Percentiles rank a stretch among this genome's conserved stretches.
Conservation (phyloP, 441 rosid genomes). For the Populus trichocarpa region DNA sequence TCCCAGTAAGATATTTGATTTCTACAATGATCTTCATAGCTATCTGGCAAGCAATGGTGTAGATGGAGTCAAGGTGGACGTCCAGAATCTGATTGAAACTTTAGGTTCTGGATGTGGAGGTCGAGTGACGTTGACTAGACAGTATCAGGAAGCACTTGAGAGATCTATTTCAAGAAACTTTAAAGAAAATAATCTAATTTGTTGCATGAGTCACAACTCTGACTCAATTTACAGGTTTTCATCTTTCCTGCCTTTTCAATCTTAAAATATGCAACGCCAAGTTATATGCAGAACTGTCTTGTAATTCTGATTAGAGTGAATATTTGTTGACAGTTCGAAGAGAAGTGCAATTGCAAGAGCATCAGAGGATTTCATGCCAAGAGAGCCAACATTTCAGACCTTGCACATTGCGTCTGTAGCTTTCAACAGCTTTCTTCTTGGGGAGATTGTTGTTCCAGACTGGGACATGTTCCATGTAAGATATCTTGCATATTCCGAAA, state of each 20-base stretch:
- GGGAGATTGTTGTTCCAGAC: slow-evolving; percentile 69
- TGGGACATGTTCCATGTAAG: slow-evolving; percentile 85
- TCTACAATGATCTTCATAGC: slow-evolving; percentile 65
- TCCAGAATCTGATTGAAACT: slow-evolving; percentile 64
- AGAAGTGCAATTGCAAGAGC: slow-evolving; percentile 61
- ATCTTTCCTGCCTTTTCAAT: neutral
- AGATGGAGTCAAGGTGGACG: slow-evolving; percentile 82
- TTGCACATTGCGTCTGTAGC: slow-evolving; percentile 65
- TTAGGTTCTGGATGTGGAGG: slow-evolving; percentile 62
- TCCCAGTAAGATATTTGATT: slow-evolving; percentile 46
- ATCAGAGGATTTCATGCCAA: slow-evolving; percentile 76
- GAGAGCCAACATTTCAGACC: slow-evolving; percentile 58
- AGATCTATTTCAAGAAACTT: slow-evolving; percentile 54
- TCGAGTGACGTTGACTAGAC: slow-evolving; percentile 53
- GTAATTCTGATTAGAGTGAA: slow-evolving; percentile 8
- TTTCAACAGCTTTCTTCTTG: slow-evolving; percentile 62
- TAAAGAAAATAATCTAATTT: slow-evolving; percentile 52
- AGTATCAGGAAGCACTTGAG: slow-evolving; percentile 62
- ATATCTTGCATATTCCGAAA: slow-evolving; percentile 11
- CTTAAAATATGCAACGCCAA: neutral
- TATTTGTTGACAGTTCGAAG: slow-evolving; percentile 40
- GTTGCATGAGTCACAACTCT: slow-evolving; percentile 69
- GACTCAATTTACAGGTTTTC: slow-evolving; percentile 64
- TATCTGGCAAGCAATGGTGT: slow-evolving; percentile 54
- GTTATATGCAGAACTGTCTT: neutral